These are phyloP conservation scores for Lodderomyces pseudojiufengensis DNA, from an alignment of 1,139 yeast genomes.

Conservation along the genomic window DNA sequence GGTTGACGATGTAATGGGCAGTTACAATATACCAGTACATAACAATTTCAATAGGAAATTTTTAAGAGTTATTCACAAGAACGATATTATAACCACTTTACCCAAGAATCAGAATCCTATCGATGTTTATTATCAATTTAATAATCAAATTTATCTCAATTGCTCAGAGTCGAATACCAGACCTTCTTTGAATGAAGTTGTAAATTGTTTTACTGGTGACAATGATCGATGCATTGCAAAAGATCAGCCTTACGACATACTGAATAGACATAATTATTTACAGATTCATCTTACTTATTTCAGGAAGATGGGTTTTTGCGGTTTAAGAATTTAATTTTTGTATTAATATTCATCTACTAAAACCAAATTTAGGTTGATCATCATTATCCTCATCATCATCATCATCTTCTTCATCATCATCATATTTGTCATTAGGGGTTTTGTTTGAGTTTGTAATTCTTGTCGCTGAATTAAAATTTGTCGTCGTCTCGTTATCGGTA, in stretches of 20 bases:
- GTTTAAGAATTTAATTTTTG: conserved; percentile 18
- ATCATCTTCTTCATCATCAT: conserved; percentile 18
- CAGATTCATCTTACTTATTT: conserved; percentile 47
- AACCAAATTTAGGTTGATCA: conserved; percentile 39
- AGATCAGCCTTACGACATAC: conserved; percentile 23
- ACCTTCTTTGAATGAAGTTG: conserved; percentile 29
- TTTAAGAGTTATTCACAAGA: conserved; percentile 43
- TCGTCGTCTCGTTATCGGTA: no score
- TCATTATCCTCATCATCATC: conserved; percentile 34
- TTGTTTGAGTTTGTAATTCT: not conserved
- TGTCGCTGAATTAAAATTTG: no score
- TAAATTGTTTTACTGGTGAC: conserved; percentile 29
- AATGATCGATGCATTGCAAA: conserved; percentile 36
- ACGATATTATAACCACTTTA: conserved; percentile 43
- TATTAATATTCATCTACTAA: conserved; percentile 14
- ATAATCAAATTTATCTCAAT: conserved; percentile 46
- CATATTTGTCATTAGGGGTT: not conserved
- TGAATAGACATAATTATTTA: conserved; percentile 23
- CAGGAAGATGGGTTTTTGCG: conserved; percentile 47
- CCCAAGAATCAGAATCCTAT: conserved; percentile 26
- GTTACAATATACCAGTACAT: conserved; percentile 19
- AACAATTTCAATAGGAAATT: conserved; percentile 26
- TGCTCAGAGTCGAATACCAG: conserved; percentile 25
- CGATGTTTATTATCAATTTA: conserved; percentile 34
- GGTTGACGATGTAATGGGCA: conserved; percentile 35